These are phyloP conservation scores for Vanderwaltozyma polyspora DNA, from an alignment of 805 yeast genomes.

Conservation along the genomic window DNA sequence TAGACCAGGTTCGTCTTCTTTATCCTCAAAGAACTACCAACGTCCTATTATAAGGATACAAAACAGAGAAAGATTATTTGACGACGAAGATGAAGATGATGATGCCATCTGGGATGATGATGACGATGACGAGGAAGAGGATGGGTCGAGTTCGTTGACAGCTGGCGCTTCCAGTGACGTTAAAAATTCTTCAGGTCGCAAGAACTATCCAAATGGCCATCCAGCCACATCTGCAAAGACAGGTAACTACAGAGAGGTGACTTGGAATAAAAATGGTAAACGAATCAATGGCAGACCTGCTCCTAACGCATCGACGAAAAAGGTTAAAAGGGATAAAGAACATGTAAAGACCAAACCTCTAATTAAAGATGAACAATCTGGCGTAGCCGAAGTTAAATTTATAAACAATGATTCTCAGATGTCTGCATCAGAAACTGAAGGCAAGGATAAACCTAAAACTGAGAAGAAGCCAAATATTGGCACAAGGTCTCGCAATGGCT, in stretches of 20 bases:
- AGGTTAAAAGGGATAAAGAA: neutral
- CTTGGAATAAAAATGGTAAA: conserved; percentile 28
- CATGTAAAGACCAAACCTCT: neutral
- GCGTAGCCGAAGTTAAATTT: neutral
- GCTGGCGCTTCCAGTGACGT: neutral
- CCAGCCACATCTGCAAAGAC: neutral
- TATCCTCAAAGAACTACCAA: conserved; percentile 12
- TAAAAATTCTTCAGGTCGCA: neutral
- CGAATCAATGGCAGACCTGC: conserved; percentile 17
- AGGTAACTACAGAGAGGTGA: conserved; percentile 10
- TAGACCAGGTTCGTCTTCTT: conserved; percentile 23
- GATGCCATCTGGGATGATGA: neutral
- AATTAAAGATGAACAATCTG: neutral
- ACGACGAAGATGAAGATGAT: conserved; percentile 1
- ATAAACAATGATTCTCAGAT: neutral
- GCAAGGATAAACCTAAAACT: neutral
- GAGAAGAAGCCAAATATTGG: neutral
- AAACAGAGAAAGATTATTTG: conserved; percentile 9
- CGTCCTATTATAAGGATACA: conserved; percentile 21
- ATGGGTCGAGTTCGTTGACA: neutral
- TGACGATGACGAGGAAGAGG: conserved; percentile 1
- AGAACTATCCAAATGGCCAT: neutral
- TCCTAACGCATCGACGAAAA: conserved; percentile 5
- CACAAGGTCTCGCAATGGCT: conserved; percentile 46
- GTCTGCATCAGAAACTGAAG: neutral